These are phyloP conservation scores for Chlamydomonas sp. DNA, from an alignment of 139 green algal genomes.

Conservation along the genomic window DNA sequence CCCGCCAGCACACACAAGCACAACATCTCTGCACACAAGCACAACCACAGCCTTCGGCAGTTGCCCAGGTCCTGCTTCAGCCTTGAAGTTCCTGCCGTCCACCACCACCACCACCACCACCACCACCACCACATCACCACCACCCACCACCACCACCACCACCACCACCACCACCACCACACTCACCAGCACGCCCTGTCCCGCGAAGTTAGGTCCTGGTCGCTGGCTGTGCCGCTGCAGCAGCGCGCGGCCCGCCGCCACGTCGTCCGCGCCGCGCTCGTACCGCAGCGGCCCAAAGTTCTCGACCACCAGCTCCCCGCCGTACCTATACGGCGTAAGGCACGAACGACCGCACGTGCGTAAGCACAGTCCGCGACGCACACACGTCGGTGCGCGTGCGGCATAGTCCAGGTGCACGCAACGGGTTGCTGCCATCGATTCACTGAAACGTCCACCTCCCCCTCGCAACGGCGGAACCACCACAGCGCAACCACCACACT, in stretches of 20 bases:
- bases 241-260: constrained; percentile 60
- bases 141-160: too few species aligned
- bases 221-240: constrained; percentile 80
- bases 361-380: background rate
- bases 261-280: constrained; percentile 38
- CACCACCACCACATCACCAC: background rate
- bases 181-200: constrained; percentile 65
- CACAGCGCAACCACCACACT: background rate
- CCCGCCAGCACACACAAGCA: too few species aligned
- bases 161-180: background rate
- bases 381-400: too few species aligned
- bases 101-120: too few species aligned
- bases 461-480: background rate
- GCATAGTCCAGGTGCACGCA: background rate
- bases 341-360: background rate
- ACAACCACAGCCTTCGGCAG: too few species aligned
- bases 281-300: constrained; percentile 73
- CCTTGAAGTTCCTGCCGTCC: too few species aligned
- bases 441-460: background rate
- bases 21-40: too few species aligned
- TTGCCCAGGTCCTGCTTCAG: too few species aligned
- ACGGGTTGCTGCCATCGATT: background rate
- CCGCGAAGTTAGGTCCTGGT: constrained; percentile 73
- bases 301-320: constrained; percentile 63
- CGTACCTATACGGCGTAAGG: constrained; percentile 26